Conservation (phyloP, 257 asterid species). For the Scutellaria baicalensis region DNA sequence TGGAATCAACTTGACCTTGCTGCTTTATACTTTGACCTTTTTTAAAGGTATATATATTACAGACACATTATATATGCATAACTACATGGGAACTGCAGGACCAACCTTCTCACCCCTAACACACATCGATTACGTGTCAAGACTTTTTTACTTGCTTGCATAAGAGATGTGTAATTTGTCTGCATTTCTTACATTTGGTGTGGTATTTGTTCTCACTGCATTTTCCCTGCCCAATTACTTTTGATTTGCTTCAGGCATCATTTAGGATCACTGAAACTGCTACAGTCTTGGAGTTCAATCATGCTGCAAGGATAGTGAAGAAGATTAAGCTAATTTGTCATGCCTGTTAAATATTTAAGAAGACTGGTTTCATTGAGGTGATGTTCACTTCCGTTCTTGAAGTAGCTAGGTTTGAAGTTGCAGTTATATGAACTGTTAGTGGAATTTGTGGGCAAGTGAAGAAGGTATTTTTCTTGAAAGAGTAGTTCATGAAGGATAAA, state of each 20-base stretch:
- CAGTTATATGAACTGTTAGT: conserved; percentile 88
- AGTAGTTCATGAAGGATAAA: background rate
- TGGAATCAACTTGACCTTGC: background rate
- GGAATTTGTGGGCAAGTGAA: conserved; percentile 97
- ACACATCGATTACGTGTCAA: background rate
- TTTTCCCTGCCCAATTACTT: conserved; percentile 1
- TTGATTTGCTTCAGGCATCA: conserved; percentile 49
- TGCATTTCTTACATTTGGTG: background rate
- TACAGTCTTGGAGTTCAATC: conserved; percentile 87
- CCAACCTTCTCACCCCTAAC: no score
- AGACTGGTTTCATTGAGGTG: conserved; percentile 86
- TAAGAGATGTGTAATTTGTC: background rate
- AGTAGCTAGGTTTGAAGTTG: conserved; percentile 97
- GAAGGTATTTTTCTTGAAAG: conserved; percentile 49
- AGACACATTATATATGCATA: background rate
- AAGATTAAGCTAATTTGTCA: conserved; percentile 89
- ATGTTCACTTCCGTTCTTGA: conserved; percentile 99
- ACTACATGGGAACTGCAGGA: no score
- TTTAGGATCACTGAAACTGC: conserved; percentile 96
- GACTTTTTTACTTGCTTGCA: no score
- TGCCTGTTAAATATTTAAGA: conserved; percentile 87
- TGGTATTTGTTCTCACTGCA: background rate
- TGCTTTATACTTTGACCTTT: background rate
- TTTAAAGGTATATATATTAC: background rate
- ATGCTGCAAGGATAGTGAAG: conserved; percentile 77